phyloP scores from a whole-genome alignment of 768 basidiomycete genomes.

The Russula olivacea region DNA sequence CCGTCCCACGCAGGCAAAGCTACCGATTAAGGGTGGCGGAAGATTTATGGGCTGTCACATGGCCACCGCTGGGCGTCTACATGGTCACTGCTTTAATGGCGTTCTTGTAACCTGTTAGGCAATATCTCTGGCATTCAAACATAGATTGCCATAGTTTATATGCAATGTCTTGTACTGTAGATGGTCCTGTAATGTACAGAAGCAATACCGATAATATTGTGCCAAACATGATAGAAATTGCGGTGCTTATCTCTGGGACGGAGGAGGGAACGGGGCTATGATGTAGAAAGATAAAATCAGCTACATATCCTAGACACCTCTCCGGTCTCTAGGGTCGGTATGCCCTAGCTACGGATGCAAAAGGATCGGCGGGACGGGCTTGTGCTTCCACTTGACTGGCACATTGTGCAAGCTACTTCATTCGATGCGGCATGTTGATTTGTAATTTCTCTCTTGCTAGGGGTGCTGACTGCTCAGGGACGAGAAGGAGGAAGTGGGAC shows the following conservation, averaged over 20 bases:
- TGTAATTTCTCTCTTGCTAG: neutral
- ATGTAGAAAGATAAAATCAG: neutral
- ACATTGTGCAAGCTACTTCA: neutral
- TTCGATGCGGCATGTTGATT: neutral
- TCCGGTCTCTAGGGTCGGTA: neutral
- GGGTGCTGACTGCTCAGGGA: neutral
- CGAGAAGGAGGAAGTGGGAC: neutral
- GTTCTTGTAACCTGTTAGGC: neutral
- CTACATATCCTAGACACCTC: neutral
- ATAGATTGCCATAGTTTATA: neutral
- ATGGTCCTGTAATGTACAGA: neutral
- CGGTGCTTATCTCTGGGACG: neutral
- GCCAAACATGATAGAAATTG: neutral
- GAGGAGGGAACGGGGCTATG: neutral
- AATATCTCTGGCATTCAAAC: neutral
- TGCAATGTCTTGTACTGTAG: neutral
- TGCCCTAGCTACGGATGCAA: neutral
- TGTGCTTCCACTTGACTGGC: neutral
- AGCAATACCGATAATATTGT: neutral
- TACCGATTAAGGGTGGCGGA: neutral
- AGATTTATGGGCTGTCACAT: constrained; percentile 6
- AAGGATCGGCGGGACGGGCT: neutral
- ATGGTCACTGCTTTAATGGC: neutral
- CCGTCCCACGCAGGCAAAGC: neutral
- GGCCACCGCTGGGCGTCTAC: constrained; percentile 12